A percentile compares a stretch with the other conserved stretches of the same genome.
Evolutionary conservation across 257 asterid species (phyloP).

Genomic region (Gentiana straminea): DNA sequence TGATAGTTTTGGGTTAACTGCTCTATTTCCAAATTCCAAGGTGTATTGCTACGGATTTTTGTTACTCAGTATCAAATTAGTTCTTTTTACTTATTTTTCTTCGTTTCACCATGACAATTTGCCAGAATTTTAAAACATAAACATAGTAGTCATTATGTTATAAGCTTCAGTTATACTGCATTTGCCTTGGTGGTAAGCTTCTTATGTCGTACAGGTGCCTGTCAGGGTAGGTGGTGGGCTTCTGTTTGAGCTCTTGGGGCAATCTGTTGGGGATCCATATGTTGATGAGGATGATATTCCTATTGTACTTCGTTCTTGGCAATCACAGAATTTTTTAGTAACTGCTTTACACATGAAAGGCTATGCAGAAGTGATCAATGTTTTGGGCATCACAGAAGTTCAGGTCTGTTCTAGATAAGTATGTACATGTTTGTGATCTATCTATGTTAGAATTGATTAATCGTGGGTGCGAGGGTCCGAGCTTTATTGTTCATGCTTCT

Average conservation of each 20-base stretch:
- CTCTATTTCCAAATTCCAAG: too few relatives aligned
- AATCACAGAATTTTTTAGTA: constrained; percentile 72
- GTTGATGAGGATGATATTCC: constrained; percentile 86
- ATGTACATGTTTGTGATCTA: neutral
- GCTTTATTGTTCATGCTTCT: neutral
- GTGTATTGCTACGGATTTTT: too few relatives aligned
- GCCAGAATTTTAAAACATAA: too few relatives aligned
- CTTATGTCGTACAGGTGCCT: constrained; percentile 55
- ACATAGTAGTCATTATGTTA: too few relatives aligned
- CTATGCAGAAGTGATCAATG: constrained; percentile 59
- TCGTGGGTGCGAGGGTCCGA: neutral
- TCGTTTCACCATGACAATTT: too few relatives aligned
- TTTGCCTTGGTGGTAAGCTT: constrained; percentile 1
- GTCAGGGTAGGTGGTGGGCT: constrained; percentile 96
- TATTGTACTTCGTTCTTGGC: constrained; percentile 91
- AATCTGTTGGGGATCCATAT: constrained; percentile 89
- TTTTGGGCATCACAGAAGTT: constrained; percentile 85
- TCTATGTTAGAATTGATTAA: constrained; percentile 1
- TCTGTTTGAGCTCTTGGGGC: constrained; percentile 91
- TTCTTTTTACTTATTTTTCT: too few relatives aligned
- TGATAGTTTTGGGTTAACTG: too few relatives aligned
- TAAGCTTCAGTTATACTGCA: too few relatives aligned
- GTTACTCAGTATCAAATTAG: too few relatives aligned
- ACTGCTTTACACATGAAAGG: constrained; percentile 78
- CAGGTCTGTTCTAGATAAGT: constrained; percentile 42